Conservation (phyloP, 2,329 filamentous ascomycete species). For the Aspergillus uvarum region DNA sequence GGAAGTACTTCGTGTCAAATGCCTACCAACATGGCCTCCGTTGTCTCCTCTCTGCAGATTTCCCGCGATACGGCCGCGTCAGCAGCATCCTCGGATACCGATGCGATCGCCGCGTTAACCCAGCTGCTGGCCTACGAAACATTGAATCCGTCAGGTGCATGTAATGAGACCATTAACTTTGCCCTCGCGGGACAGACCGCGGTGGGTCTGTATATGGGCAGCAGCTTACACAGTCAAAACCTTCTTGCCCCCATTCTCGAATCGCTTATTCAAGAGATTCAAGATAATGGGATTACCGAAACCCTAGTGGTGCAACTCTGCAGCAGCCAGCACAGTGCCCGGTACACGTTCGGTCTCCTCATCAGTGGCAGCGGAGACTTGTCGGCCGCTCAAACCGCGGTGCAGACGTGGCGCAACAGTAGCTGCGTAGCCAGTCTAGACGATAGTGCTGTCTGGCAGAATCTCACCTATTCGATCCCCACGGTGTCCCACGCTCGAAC, state of each 20-base stretch:
- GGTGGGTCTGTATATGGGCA: background rate
- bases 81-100: too few relatives aligned
- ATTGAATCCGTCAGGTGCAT: too few relatives aligned
- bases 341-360: too few relatives aligned
- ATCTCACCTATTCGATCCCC: too few relatives aligned
- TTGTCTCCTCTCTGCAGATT: too few relatives aligned
- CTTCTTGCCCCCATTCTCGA: background rate
- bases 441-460: too few relatives aligned
- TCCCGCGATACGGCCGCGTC: too few relatives aligned
- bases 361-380: too few relatives aligned
- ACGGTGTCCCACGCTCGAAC: background rate
- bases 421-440: too few relatives aligned
- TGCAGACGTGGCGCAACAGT: too few relatives aligned
- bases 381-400: too few relatives aligned
- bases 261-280: background rate
- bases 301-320: background rate
- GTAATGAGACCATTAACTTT: background rate
- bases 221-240: background rate
- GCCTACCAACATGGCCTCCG: background rate
- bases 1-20: background rate
- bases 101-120: background rate
- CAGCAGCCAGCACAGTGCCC: too few relatives aligned
- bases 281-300: background rate
- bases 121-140: background rate
- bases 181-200: background rate